These are phyloP conservation scores for Saitozyma sp. DNA, from an alignment of 768 basidiomycete genomes.

Conservation along the genomic window DNA sequence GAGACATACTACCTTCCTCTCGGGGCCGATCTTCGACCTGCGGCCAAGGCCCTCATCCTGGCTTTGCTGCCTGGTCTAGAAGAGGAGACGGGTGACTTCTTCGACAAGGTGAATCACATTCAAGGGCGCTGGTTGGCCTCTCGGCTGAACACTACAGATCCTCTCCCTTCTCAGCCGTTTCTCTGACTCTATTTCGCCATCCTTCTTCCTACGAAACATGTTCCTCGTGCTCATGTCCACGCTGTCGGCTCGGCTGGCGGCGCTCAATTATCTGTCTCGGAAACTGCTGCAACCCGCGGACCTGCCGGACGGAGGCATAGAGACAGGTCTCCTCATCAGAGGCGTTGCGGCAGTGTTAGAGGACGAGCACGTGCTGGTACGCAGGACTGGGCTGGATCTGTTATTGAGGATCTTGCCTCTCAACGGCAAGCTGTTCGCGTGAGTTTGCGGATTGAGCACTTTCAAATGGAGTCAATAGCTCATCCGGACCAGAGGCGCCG, in stretches of 20 bases:
- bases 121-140: background rate
- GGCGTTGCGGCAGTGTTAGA: conserved; percentile 88
- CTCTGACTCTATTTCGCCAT: conserved; percentile 76
- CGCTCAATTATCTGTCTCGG: conserved; percentile 81
- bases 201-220: conserved; percentile 93
- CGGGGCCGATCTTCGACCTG: conserved; percentile 73
- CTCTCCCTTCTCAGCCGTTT: conserved; percentile 74
- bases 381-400: conserved; percentile 80
- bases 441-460: background rate
- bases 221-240: conserved; percentile 92
- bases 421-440: conserved; percentile 24
- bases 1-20: conserved; percentile 89
- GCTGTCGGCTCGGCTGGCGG: conserved; percentile 77
- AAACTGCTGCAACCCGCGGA: conserved; percentile 61
- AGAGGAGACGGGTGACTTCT: conserved; percentile 96
- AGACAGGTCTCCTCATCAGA: conserved; percentile 86
- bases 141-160: conserved; percentile 59
- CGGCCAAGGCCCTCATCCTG: conserved; percentile 92
- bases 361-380: conserved; percentile 88
- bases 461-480: background rate
- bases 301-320: conserved; percentile 60
- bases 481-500: conserved; percentile 50
- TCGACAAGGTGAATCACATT: conserved; percentile 59
- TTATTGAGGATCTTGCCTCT: conserved; percentile 53
- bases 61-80: conserved; percentile 92